These are phyloP conservation scores for Auricularia auricula-judae DNA, from an alignment of 768 basidiomycete genomes.

Conservation along the genomic window DNA sequence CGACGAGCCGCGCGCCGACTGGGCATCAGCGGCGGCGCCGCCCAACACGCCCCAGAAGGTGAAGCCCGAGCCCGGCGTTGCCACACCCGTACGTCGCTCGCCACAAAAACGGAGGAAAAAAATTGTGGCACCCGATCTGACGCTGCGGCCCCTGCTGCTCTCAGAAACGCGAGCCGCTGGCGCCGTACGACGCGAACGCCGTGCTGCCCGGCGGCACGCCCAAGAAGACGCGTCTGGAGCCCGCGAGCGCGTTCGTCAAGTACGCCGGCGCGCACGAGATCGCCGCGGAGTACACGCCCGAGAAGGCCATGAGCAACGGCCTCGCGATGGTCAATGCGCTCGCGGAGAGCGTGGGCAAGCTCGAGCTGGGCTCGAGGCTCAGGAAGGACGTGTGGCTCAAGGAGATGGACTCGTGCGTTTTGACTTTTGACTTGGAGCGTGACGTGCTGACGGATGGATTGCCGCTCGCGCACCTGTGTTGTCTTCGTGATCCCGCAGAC, in stretches of 20 bases:
- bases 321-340: constrained; percentile 41
- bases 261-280: constrained; percentile 34
- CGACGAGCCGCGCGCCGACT: background rate
- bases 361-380: constrained; percentile 43
- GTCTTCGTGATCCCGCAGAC: constrained; percentile 20
- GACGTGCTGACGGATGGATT: background rate
- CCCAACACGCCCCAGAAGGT: background rate
- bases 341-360: constrained; percentile 28
- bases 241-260: constrained; percentile 2
- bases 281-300: constrained; percentile 28
- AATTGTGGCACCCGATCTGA: background rate
- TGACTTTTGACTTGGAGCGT: background rate
- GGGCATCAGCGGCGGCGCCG: background rate
- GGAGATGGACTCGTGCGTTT: constrained; percentile 37
- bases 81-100: background rate
- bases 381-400: constrained; percentile 49
- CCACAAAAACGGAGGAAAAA: background rate
- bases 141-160: background rate
- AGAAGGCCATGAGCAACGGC: constrained; percentile 39
- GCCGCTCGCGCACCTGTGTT: background rate
- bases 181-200: background rate
- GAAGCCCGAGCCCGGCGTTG: background rate
- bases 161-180: background rate
- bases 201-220: background rate
- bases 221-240: background rate